A percentile compares a stretch with the other conserved stretches of the same genome.
Evolutionary conservation across 2,329 filamentous ascomycete species (phyloP).

Genomic region (Colletotrichum phormii): DNA sequence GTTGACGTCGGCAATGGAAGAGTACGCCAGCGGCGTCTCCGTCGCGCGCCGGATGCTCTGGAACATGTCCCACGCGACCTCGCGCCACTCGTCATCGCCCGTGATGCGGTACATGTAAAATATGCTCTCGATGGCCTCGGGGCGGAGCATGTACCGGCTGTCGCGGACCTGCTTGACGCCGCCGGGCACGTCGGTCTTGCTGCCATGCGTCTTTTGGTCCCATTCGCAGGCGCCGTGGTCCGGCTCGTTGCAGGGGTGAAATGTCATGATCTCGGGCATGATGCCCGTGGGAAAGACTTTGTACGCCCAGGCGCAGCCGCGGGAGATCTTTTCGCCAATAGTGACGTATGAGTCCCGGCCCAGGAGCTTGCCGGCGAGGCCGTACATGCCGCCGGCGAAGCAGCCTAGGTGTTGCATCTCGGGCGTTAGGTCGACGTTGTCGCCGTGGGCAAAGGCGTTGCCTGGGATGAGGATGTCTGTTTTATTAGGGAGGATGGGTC

Average conservation of each 20-base stretch:
- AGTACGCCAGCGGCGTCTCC: slow-evolving; percentile 56
- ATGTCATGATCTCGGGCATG: slow-evolving; percentile 63
- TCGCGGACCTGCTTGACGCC: slow-evolving; percentile 69
- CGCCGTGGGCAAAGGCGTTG: slow-evolving; percentile 46
- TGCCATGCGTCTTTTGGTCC: slow-evolving; percentile 42
- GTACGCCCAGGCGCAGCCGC: slow-evolving; percentile 68
- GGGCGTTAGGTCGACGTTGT: slow-evolving; percentile 45
- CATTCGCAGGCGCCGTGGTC: slow-evolving; percentile 50
- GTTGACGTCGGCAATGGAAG: slow-evolving; percentile 47
- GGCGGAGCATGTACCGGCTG: slow-evolving; percentile 56
- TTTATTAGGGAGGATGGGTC: slow-evolving; percentile 71
- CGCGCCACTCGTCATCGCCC: slow-evolving; percentile 55
- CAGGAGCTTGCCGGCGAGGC: slow-evolving; percentile 70
- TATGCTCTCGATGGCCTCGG: slow-evolving; percentile 64
- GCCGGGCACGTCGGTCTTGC: slow-evolving; percentile 50
- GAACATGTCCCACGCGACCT: slow-evolving; percentile 62
- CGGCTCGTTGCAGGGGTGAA: slow-evolving; percentile 49
- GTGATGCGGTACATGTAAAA: slow-evolving; percentile 65
- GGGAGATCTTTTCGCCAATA: slow-evolving; percentile 59
- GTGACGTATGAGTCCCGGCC: slow-evolving; percentile 57
- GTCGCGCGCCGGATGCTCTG: slow-evolving; percentile 54
- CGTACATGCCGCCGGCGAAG: slow-evolving; percentile 75
- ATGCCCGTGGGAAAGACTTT: slow-evolving; percentile 60
- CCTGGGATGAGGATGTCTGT: slow-evolving; percentile 71
- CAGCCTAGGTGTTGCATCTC: slow-evolving; percentile 70